Conservation (phyloP, 441 rosid species). For the Cnidoscolus chayamansa region DNA sequence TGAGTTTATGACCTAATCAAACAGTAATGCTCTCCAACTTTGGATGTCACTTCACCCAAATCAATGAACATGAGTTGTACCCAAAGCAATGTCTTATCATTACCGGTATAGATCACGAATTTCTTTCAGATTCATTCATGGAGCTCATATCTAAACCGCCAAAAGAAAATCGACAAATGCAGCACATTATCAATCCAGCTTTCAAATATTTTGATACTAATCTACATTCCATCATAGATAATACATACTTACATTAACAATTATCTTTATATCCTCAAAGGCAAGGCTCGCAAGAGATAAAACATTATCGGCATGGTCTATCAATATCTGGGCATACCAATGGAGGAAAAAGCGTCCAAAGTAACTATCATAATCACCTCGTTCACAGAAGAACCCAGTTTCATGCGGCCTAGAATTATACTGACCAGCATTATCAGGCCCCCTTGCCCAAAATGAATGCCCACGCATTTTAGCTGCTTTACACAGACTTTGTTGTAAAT, state of each 20-base stretch:
- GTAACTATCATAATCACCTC: conserved; percentile 89
- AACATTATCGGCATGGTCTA: conserved; percentile 79
- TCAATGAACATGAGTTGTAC: too few species aligned
- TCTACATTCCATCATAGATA: background rate
- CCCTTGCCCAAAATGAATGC: conserved; percentile 82
- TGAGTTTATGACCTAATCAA: too few species aligned
- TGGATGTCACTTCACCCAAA: too few species aligned
- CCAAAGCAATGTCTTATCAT: too few species aligned
- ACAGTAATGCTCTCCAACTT: too few species aligned
- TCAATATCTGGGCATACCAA: conserved; percentile 82
- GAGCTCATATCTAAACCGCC: background rate
- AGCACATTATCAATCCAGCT: background rate
- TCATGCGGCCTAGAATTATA: conserved; percentile 90
- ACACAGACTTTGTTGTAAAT: conserved; percentile 66
- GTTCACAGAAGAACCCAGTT: conserved; percentile 94
- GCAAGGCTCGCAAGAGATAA: conserved; percentile 78
- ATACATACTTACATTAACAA: conserved; percentile 59
- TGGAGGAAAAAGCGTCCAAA: conserved; percentile 89
- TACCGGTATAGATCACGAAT: background rate
- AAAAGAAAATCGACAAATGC: background rate
- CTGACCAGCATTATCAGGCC: conserved; percentile 89
- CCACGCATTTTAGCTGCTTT: conserved; percentile 86
- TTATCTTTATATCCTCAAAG: conserved; percentile 64
- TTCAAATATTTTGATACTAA: background rate
- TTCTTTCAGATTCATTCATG: background rate